Conservation (phyloP, 768 basidiomycete genomes). For the Gelatoporia subvermispora region DNA sequence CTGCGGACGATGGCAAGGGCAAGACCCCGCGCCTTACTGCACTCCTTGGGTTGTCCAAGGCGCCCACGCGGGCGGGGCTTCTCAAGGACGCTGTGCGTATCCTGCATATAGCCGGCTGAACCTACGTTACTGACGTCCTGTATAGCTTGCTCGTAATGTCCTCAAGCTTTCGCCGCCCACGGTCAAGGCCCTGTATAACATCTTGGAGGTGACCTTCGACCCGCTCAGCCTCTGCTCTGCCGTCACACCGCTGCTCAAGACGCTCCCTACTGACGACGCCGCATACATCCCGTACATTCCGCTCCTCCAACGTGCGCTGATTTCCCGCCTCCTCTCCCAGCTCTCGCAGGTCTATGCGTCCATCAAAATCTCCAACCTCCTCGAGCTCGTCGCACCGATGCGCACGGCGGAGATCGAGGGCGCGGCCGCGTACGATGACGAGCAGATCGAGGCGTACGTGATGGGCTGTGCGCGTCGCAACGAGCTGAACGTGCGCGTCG, state of each 20-base stretch:
- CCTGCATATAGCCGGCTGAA: background rate
- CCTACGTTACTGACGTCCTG: slow-evolving; percentile 9
- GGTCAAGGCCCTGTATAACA: slow-evolving; percentile 76
- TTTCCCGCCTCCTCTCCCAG: slow-evolving; percentile 86
- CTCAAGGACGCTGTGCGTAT: slow-evolving; percentile 79
- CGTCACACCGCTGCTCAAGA: slow-evolving; percentile 72
- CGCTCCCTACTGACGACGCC: slow-evolving; percentile 45
- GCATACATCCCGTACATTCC: slow-evolving; percentile 79
- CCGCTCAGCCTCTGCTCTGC: slow-evolving; percentile 79
- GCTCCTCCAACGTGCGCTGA: slow-evolving; percentile 86
- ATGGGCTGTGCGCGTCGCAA: slow-evolving; percentile 89
- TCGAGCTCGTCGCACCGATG: slow-evolving; percentile 75
- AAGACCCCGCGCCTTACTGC: slow-evolving; percentile 78
- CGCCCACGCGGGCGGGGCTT: slow-evolving; percentile 83
- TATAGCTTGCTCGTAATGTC: slow-evolving; percentile 74
- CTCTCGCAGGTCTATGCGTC: slow-evolving; percentile 90
- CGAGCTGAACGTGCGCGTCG: slow-evolving; percentile 80
- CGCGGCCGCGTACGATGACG: slow-evolving; percentile 52
- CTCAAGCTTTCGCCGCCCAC: slow-evolving; percentile 71
- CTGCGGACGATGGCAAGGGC: slow-evolving; percentile 49
- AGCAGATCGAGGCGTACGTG: slow-evolving; percentile 84
- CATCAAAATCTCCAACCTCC: slow-evolving; percentile 73
- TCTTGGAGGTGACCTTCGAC: slow-evolving; percentile 91
- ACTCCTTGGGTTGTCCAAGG: slow-evolving; percentile 75
- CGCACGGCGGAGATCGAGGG: slow-evolving; percentile 47